Base-by-base conservation (phyloP, 176 grass and related monocot genomes). In the Musa troglodytarum region DNA sequence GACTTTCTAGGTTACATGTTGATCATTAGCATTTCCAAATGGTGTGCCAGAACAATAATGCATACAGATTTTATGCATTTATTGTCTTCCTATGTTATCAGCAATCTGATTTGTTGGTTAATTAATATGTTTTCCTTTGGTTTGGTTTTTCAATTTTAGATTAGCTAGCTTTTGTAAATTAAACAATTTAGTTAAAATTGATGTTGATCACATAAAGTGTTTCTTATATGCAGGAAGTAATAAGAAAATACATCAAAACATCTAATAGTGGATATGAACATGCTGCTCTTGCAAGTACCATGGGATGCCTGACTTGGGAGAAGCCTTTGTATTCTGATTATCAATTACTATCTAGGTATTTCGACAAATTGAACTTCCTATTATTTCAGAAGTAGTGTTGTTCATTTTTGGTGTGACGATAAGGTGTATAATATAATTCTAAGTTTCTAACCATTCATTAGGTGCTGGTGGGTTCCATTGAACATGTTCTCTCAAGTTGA, bases 271-370 rank as follows among this genome's bases (percentile, higher is more conserved):
- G 94, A 87, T 87, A 93, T 76, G 83, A 89, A 76, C 82, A 98
- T 93, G 86, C 90, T 79, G 68, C 84, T 75, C 82, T 98, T 82
- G 88, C 94, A 74, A 98, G 90, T 83, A 90, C 83, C 67, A 89
- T 51, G 65, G 90, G 90, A 75, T 85, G 85, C 68, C 68, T 97
- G 71, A 93, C 94, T 65, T 97, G 94, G 94, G 94, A 87, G 75
- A 93, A 83, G 75, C 94, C 88, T 23, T 76, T 70, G 34, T 97
- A 90, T 91, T 89, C 88, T 74, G 94, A 93, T 78, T 97, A 88
- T 82, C 77, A 87, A 63, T 69, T 87, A 83, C 78, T 98, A 71
- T 91, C 95, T 85, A 93, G 90, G 88, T 98, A 89, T 14, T 21
- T 50, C 2, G 74, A 43, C 34, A 43, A 43, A 0, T 43, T 43